Percentiles rank a stretch among this genome's conserved stretches.
Evolutionary conservation across 441 rosid genomes (phyloP).

Genomic region (Macaranga tanarius): DNA sequence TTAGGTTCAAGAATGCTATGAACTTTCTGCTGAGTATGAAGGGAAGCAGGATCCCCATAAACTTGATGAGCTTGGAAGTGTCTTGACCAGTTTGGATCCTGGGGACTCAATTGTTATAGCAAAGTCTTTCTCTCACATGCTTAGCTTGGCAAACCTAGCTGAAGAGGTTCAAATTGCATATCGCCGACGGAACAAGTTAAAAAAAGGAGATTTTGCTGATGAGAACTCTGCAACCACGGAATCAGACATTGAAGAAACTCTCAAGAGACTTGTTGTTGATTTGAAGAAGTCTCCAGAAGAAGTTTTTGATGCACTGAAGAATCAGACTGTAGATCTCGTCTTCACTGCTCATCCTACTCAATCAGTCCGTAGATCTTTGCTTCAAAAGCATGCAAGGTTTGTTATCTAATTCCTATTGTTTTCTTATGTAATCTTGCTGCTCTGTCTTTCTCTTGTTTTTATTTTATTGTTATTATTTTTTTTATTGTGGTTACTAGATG

Average conservation of each 20-base stretch:
- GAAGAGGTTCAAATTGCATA: constrained; percentile 96
- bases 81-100: constrained; percentile 83
- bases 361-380: constrained; percentile 91
- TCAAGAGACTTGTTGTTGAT: constrained; percentile 77
- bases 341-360: constrained; percentile 99
- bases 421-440: neutral
- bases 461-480: neutral
- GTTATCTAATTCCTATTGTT: neutral
- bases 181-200: constrained; percentile 71
- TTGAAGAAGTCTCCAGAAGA: constrained; percentile 88
- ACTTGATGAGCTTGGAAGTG: constrained; percentile 82
- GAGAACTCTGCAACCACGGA: constrained; percentile 92
- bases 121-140: constrained; percentile 90
- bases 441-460: neutral
- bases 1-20: constrained; percentile 94
- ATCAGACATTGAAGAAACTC: constrained; percentile 88
- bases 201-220: constrained; percentile 81
- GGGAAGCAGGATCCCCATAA: constrained; percentile 67
- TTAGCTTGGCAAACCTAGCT: constrained; percentile 88
- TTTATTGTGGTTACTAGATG: neutral
- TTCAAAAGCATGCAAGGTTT: constrained; percentile 92
- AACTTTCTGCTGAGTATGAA: constrained; percentile 91
- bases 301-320: constrained; percentile 87
- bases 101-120: constrained; percentile 91
- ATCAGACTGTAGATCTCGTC: constrained; percentile 95